Percentiles rank a stretch among this genome's conserved stretches.
These are phyloP conservation scores for Fusarium pseudograminearum DNA, from an alignment of 2,329 filamentous ascomycete genomes.

Conservation along the genomic window DNA sequence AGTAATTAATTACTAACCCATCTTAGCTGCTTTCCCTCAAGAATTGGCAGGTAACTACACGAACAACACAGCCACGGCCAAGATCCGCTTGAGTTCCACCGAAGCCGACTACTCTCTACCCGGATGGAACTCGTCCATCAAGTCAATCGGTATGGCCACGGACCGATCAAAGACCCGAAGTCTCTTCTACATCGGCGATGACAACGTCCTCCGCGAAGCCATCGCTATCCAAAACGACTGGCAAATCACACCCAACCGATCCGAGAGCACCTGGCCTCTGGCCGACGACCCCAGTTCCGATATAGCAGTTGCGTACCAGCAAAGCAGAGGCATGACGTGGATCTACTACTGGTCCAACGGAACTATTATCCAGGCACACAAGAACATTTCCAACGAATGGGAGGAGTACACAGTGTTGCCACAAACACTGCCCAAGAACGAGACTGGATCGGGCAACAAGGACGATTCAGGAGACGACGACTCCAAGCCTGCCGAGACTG, in stretches of 20 bases:
- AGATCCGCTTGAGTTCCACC: neutral
- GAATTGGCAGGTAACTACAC: neutral
- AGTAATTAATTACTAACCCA: neutral
- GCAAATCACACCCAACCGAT: constrained; percentile 3
- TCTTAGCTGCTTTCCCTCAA: neutral
- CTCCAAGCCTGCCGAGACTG: neutral
- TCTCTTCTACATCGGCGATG: constrained; percentile 1
- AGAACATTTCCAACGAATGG: neutral
- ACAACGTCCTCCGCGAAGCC: neutral
- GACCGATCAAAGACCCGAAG: neutral
- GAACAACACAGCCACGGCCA: neutral
- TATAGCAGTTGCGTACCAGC: neutral
- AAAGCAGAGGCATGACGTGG: neutral
- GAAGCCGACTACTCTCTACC: neutral
- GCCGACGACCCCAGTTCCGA: neutral
- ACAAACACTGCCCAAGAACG: neutral
- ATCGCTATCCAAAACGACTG: neutral
- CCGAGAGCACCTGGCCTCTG: neutral
- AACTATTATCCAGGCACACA: neutral
- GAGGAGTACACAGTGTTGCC: neutral
- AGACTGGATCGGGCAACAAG: neutral
- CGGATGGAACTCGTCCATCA: neutral
- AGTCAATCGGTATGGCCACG: constrained; percentile 6
- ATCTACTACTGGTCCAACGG: constrained; percentile 7
- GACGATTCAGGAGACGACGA: neutral